These are phyloP conservation scores for Gardenia jasminoides DNA, from an alignment of 257 asterid species.

Conservation along the genomic window DNA sequence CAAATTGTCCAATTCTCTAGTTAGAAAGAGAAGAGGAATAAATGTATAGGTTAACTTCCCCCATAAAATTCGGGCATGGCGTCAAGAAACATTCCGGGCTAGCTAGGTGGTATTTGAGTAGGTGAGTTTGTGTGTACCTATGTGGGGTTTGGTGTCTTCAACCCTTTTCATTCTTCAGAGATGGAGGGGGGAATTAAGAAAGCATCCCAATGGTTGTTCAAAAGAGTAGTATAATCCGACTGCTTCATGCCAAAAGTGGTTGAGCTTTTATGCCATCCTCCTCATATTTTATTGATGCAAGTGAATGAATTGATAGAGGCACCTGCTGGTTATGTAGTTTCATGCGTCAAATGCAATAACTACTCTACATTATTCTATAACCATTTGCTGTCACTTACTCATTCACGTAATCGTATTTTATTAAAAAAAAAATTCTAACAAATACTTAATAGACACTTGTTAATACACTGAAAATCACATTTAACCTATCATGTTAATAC, in stretches of 20 bases:
- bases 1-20: not conserved
- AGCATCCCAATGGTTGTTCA: conserved; percentile 15
- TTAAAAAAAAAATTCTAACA: too few relatives aligned
- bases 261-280: conserved; percentile 18
- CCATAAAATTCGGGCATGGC: not conserved
- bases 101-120: not conserved
- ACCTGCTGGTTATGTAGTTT: not conserved
- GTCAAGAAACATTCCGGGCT: conserved; percentile 3
- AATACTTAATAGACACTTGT: too few relatives aligned
- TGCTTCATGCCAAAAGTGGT: conserved; percentile 33
- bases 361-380: not conserved
- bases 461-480: too few relatives aligned
- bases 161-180: conserved; percentile 15
- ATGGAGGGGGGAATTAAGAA: conserved; percentile 19
- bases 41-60: not conserved
- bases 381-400: not conserved
- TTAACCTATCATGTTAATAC: too few relatives aligned
- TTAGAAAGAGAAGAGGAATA: not conserved
- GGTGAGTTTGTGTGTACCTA: not conserved
- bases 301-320: not conserved
- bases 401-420: not conserved
- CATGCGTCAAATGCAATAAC: not conserved
- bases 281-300: not conserved
- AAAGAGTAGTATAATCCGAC: conserved; percentile 25
- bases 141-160: conserved; percentile 3